Evolutionary conservation across 2,329 filamentous ascomycete species (phyloP).

Genomic region (Epichloe aotearoae): DNA sequence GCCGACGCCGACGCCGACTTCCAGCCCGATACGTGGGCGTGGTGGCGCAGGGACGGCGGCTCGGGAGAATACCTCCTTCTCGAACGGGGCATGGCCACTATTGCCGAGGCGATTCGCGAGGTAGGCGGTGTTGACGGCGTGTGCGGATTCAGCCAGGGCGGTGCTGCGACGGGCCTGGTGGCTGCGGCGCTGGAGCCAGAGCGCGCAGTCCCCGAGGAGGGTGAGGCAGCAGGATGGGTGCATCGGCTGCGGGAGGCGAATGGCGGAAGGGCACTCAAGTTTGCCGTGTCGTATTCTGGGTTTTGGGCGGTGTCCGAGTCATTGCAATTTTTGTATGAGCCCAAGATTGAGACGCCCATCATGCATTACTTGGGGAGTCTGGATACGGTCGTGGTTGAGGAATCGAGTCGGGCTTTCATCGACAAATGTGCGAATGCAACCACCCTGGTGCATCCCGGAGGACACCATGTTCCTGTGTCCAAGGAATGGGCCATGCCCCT

Average conservation of each 20-base stretch:
- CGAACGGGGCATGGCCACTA: conserved; percentile 48
- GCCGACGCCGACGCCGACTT: conserved; percentile 34
- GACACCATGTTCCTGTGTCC: conserved; percentile 76
- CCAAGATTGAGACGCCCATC: conserved; percentile 61
- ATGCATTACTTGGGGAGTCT: conserved; percentile 73
- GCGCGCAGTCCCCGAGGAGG: conserved; percentile 16
- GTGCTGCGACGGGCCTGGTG: conserved; percentile 57
- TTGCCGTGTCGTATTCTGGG: conserved; percentile 65
- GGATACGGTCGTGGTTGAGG: conserved; percentile 80
- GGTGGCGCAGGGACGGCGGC: conserved; percentile 63
- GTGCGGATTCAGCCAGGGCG: conserved; percentile 74
- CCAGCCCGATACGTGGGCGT: conserved; percentile 59
- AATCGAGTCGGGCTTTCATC: conserved; percentile 51
- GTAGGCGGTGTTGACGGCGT: conserved; percentile 64
- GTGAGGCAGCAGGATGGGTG: conserved; percentile 27
- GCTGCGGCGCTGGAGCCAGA: conserved; percentile 53
- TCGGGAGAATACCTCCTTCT: conserved; percentile 52
- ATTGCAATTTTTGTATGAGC: conserved; percentile 56
- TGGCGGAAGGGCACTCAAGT: conserved; percentile 39
- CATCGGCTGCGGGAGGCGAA: conserved; percentile 36
- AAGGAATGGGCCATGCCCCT: conserved; percentile 70
- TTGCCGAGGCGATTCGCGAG: conserved; percentile 49
- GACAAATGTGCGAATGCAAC: conserved; percentile 45
- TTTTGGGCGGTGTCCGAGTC: conserved; percentile 52
- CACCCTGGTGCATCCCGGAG: conserved; percentile 65